phyloP scores from a whole-genome alignment of 192 early-diverging fungal genomes.

The Mortierella alpina region DNA sequence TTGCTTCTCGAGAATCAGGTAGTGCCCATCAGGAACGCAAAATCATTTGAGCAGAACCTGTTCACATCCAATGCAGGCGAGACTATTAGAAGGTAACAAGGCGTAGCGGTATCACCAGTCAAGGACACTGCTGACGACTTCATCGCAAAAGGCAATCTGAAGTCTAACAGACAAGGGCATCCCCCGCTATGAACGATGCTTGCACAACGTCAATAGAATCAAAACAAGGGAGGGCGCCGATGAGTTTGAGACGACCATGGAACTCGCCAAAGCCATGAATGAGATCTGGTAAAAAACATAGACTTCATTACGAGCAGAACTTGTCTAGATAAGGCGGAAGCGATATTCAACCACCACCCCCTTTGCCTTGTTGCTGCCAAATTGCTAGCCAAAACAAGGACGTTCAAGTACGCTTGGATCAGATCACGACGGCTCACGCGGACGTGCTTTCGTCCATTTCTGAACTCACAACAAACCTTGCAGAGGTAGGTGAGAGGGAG shows the following conservation, averaged over 20 bases:
- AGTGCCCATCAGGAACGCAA: constrained; percentile 40
- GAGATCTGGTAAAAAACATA: constrained; percentile 42
- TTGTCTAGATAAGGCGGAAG: neutral
- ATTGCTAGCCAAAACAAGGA: constrained; percentile 14
- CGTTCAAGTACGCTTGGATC: constrained; percentile 4
- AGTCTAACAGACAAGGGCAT: neutral
- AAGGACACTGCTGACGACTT: neutral
- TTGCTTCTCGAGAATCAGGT: constrained; percentile 43
- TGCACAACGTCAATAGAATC: constrained; percentile 16
- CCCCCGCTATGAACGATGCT: neutral
- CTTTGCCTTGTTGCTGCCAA: neutral
- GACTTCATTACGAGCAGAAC: neutral
- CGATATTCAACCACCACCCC: no score
- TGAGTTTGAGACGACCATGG: constrained; percentile 39
- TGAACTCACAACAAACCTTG: constrained; percentile 1
- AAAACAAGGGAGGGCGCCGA: constrained; percentile 28
- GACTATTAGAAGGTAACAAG: constrained; percentile 21
- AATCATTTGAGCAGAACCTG: constrained; percentile 35
- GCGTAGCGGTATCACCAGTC: neutral
- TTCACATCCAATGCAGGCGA: constrained; percentile 19
- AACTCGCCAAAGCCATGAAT: constrained; percentile 28
- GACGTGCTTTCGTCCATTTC: constrained; percentile 29
- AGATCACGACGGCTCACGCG: constrained; percentile 20
- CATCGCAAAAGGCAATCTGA: neutral
- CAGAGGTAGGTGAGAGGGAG: constrained; percentile 7